Conservation (phyloP, 1,284 basidiomycete genomes). For the Chalciporus sp. region DNA sequence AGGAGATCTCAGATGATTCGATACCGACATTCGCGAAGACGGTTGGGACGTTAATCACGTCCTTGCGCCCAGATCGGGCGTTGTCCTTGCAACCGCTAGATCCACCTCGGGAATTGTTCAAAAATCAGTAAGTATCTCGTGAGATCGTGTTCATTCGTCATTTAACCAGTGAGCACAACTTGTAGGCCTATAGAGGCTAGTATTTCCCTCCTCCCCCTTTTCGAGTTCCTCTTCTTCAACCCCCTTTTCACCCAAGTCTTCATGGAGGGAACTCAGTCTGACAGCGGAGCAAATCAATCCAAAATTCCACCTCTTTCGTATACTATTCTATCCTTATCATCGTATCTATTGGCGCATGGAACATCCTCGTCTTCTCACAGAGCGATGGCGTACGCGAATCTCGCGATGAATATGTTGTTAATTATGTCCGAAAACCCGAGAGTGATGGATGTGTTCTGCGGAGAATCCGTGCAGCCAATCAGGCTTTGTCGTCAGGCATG, state of each 20-base stretch:
- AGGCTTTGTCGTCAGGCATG: slow-evolving; percentile 64
- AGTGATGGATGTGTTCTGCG: slow-evolving; percentile 47
- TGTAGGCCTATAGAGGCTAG: slow-evolving; percentile 62
- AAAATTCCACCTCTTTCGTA: slow-evolving; percentile 40
- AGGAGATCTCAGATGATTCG: slow-evolving; percentile 53
- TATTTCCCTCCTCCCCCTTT: slow-evolving; percentile 57
- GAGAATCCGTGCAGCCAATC: slow-evolving; percentile 41
- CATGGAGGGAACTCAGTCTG: slow-evolving; percentile 37
- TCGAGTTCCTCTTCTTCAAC: slow-evolving; percentile 59
- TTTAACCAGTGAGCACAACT: slow-evolving; percentile 2
- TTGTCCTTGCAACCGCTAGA: slow-evolving; percentile 48
- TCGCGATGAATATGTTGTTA: slow-evolving; percentile 55
- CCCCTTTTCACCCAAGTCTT: slow-evolving; percentile 48
- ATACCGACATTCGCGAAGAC: slow-evolving; percentile 50
- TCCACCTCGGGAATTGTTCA: slow-evolving; percentile 55
- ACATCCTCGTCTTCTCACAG: slow-evolving; percentile 57
- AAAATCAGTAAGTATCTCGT: slow-evolving; percentile 48
- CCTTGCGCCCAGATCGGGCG: slow-evolving; percentile 55
- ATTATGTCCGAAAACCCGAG: slow-evolving; percentile 50
- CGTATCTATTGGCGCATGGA: slow-evolving; percentile 65
- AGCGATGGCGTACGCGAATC: slow-evolving; percentile 59
- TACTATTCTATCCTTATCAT: slow-evolving; percentile 55
- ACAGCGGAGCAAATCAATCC: slow-evolving; percentile 16
- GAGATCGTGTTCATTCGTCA: neutral
- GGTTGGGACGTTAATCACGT: slow-evolving; percentile 51